phyloP scores from a whole-genome alignment of 2,329 filamentous ascomycete species.

The Ceratocystis variospora region DNA sequence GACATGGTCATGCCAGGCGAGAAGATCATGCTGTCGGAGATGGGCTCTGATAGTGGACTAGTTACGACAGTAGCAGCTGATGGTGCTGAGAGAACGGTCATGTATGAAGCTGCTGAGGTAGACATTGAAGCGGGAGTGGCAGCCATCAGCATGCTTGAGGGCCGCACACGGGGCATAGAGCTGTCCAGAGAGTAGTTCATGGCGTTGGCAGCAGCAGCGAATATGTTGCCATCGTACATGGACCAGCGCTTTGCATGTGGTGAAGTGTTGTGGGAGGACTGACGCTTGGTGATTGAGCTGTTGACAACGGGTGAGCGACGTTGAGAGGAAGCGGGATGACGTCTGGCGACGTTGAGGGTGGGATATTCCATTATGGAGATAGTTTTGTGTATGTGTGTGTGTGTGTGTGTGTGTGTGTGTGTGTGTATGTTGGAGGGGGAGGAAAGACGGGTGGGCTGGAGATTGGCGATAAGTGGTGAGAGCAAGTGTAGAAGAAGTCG shows the following conservation, averaged over 20 bases:
- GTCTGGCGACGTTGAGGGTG: constrained; percentile 10
- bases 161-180: constrained; percentile 9
- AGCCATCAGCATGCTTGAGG: constrained; percentile 12
- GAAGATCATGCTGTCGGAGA: constrained; percentile 13
- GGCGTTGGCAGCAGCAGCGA: constrained; percentile 1
- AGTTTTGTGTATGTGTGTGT: neutral
- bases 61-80: neutral
- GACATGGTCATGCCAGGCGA: constrained; percentile 9
- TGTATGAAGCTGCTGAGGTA: constrained; percentile 9
- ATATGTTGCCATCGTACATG: constrained; percentile 15
- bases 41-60: constrained; percentile 5
- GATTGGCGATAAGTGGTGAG: neutral
- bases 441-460: neutral
- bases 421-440: neutral
- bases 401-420: neutral
- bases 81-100: constrained; percentile 6
- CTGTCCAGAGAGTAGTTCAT: constrained; percentile 8
- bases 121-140: neutral
- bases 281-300: constrained; percentile 14
- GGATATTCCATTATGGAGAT: constrained; percentile 16
- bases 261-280: constrained; percentile 9
- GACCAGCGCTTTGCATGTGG: constrained; percentile 16
- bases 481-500: neutral
- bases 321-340: neutral
- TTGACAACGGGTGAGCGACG: constrained; percentile 16